A percentile compares a stretch with the other conserved stretches of the same genome.
These are phyloP conservation scores for Leishmania tropica DNA, from an alignment of 208 protist genomes.

Conservation along the genomic window DNA sequence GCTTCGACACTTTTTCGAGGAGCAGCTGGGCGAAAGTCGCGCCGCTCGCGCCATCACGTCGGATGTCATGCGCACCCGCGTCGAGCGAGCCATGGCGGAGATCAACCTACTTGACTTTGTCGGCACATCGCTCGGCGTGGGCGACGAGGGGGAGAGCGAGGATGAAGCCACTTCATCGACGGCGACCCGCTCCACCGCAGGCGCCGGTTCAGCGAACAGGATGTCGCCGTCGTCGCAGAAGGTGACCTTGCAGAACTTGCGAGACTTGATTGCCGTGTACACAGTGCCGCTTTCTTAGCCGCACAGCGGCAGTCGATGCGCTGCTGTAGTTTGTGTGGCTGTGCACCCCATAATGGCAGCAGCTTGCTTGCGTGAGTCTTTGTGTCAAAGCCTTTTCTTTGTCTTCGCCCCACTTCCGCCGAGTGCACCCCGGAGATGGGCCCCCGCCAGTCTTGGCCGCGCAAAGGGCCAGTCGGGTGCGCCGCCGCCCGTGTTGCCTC, in stretches of 20 bases:
- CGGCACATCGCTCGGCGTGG: slow-evolving; percentile 35
- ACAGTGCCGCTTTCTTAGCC: slow-evolving; percentile 20
- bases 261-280: slow-evolving; percentile 29
- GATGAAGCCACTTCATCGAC: slow-evolving; percentile 25
- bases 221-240: slow-evolving; percentile 17
- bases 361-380: neutral
- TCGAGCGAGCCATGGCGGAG: slow-evolving; percentile 58
- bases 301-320: neutral
- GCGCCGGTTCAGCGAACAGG: neutral
- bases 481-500: neutral
- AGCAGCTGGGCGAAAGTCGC: slow-evolving; percentile 52
- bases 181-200: slow-evolving; percentile 2
- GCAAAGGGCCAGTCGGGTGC: neutral
- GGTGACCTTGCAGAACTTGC: slow-evolving; percentile 29
- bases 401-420: neutral
- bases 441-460: neutral
- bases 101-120: slow-evolving; percentile 66
- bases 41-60: slow-evolving; percentile 64
- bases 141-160: slow-evolving; percentile 49
- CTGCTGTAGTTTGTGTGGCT: neutral
- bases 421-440: neutral
- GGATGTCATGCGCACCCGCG: slow-evolving; percentile 59
- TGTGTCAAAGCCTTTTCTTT: neutral
- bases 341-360: neutral
- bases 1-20: slow-evolving; percentile 63